Percentiles rank a stretch among this genome's conserved stretches.
These are phyloP conservation scores for Wallacemonas sp. DNA, from an alignment of 208 protist genomes.

Conservation along the genomic window DNA sequence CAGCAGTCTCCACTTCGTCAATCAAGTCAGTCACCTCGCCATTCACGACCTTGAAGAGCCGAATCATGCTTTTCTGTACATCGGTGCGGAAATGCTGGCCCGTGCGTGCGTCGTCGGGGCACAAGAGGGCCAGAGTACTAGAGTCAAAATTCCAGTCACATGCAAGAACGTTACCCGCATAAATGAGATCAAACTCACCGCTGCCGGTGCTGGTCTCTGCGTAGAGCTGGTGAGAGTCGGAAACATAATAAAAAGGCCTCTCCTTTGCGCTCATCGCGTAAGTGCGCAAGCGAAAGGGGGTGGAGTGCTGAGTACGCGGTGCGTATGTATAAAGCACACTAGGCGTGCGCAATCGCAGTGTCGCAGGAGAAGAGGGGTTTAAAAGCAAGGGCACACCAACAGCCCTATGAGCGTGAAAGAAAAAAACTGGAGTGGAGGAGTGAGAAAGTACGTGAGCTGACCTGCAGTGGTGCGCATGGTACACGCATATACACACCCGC, in stretches of 20 bases:
- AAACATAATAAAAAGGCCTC: conserved; percentile 9
- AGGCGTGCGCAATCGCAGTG: too few relatives aligned
- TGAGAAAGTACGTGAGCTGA: too few relatives aligned
- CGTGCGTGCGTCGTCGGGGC: conserved; percentile 14
- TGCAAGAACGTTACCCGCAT: conserved; percentile 33
- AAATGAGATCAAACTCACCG: conserved; percentile 31
- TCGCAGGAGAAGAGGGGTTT: too few relatives aligned
- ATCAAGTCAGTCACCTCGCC: conserved; percentile 53
- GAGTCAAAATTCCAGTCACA: conserved; percentile 35
- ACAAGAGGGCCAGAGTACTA: conserved; percentile 29
- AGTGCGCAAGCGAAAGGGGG: neutral
- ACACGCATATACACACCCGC: too few relatives aligned
- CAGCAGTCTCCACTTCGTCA: conserved; percentile 38
- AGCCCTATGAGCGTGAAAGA: too few relatives aligned
- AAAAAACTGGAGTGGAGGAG: too few relatives aligned
- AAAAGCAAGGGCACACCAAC: too few relatives aligned
- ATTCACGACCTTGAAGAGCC: conserved; percentile 37
- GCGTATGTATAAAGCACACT: too few relatives aligned
- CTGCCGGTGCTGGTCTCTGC: conserved; percentile 14
- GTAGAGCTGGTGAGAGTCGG: conserved; percentile 9
- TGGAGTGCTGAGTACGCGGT: too few relatives aligned
- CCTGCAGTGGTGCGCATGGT: too few relatives aligned
- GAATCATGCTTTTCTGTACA: conserved; percentile 22
- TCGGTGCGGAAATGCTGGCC: conserved; percentile 16
- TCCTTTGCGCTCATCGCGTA: conserved; percentile 2